These are phyloP conservation scores for Aspergillus sp. DNA, from an alignment of 2,329 filamentous ascomycete species.

Conservation along the genomic window DNA sequence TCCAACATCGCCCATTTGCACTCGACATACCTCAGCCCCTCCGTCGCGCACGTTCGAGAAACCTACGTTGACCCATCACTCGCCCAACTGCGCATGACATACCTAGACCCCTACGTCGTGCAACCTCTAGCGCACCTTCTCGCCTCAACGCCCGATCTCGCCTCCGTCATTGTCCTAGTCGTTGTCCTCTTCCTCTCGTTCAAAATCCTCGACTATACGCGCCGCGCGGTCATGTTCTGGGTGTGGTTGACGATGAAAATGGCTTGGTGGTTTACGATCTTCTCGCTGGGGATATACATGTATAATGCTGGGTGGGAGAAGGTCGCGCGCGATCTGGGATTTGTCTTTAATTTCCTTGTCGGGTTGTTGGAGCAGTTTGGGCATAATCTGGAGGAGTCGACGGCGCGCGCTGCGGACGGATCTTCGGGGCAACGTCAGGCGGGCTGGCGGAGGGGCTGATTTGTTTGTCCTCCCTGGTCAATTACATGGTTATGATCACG, in stretches of 20 bases:
- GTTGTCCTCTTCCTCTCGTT: constrained; percentile 63
- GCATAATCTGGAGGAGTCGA: constrained; percentile 28
- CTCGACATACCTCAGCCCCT: constrained; percentile 12
- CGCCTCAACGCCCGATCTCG: constrained; percentile 35
- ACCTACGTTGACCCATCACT: constrained; percentile 23
- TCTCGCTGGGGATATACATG: constrained; percentile 55
- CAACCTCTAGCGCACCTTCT: constrained; percentile 37
- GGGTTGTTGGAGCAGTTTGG: constrained; percentile 62
- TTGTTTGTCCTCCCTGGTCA: neutral
- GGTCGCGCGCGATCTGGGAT: constrained; percentile 38
- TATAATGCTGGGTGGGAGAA: constrained; percentile 44
- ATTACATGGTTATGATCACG: too few species aligned
- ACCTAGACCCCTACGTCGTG: constrained; percentile 54
- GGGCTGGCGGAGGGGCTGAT: constrained; percentile 35
- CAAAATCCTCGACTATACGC: constrained; percentile 67
- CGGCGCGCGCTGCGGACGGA: neutral
- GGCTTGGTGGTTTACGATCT: constrained; percentile 63
- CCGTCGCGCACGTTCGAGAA: constrained; percentile 11
- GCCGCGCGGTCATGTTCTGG: constrained; percentile 74
- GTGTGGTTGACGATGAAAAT: constrained; percentile 65
- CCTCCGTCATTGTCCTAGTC: constrained; percentile 51
- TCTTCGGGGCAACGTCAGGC: neutral
- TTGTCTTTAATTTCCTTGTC: constrained; percentile 64
- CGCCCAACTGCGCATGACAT: constrained; percentile 27
- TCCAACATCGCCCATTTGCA: constrained; percentile 14